Conservation (phyloP, 108 stramenopile species). For the Nitzschia sp. region DNA sequence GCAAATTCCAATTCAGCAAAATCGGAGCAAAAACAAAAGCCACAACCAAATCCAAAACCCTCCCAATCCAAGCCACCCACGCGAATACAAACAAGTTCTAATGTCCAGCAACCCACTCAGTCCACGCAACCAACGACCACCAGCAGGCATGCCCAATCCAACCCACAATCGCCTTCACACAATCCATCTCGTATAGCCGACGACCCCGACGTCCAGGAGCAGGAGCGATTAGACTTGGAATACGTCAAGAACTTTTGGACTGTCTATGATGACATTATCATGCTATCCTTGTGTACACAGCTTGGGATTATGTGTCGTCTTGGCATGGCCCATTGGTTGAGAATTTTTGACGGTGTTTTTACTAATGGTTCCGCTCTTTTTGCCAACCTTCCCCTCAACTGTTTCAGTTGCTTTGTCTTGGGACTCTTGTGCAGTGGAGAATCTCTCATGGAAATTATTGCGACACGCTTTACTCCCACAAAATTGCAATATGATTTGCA, state of each 20-base stretch:
- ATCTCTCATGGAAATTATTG: conserved; percentile 50
- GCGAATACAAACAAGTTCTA: not conserved
- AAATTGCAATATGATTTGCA: conserved; percentile 40
- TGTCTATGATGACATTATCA: conserved; percentile 75
- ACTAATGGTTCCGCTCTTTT: conserved; percentile 60
- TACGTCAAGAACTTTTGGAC: conserved; percentile 71
- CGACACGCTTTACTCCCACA: conserved; percentile 47
- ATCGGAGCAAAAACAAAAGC: too few relatives aligned
- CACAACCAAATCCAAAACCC: too few relatives aligned
- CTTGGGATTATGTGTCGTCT: conserved; percentile 74
- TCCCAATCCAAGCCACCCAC: not conserved
- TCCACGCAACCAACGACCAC: not conserved
- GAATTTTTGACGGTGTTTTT: conserved; percentile 63
- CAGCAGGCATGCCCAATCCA: not conserved
- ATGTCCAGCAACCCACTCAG: not conserved
- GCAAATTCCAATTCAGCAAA: too few relatives aligned
- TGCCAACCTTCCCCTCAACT: conserved; percentile 77
- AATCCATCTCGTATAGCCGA: not conserved
- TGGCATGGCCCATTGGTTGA: conserved; percentile 61
- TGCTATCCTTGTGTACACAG: conserved; percentile 69
- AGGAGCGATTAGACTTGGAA: conserved; percentile 42
- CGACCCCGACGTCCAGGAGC: conserved; percentile 6
- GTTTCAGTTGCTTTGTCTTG: conserved; percentile 71
- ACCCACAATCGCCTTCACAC: not conserved
- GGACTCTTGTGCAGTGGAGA: conserved; percentile 75